phyloP scores from a whole-genome alignment of 371 early-diverging fungal species.

The Zancudomyces culisetae region DNA sequence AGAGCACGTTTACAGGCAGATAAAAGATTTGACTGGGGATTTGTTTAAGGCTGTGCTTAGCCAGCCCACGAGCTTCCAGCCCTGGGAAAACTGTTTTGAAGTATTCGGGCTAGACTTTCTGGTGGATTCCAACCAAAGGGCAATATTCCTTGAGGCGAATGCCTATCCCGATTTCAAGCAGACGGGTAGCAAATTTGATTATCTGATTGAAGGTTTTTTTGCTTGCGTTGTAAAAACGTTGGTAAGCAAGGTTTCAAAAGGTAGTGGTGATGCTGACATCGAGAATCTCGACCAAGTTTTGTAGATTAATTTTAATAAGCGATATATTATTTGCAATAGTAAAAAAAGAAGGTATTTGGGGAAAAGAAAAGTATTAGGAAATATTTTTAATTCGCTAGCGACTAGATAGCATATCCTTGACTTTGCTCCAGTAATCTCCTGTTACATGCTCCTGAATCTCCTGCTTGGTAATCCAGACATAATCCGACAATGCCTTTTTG shows the following conservation, averaged over 20 bases:
- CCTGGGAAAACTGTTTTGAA: conserved; percentile 44
- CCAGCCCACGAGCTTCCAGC: conserved; percentile 46
- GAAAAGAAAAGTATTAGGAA: too few species aligned
- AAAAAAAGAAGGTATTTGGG: too few species aligned
- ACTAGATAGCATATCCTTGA: conserved; percentile 54
- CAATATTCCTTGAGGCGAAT: conserved; percentile 44
- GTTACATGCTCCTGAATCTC: conserved; percentile 42
- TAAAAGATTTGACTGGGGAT: conserved; percentile 32
- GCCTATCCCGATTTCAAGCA: conserved; percentile 59
- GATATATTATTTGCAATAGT: too few species aligned
- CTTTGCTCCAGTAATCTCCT: conserved; percentile 47
- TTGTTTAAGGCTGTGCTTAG: conserved; percentile 37
- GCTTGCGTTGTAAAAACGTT: too few species aligned
- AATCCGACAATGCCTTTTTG: conserved; percentile 38
- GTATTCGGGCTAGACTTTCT: conserved; percentile 52
- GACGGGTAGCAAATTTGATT: conserved; percentile 34
- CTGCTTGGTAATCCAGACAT: conserved; percentile 66
- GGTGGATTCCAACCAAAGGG: conserved; percentile 31
- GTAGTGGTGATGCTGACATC: too few species aligned
- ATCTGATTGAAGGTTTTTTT: conserved; percentile 38
- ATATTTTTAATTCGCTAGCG: too few species aligned
- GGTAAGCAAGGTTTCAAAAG: too few species aligned
- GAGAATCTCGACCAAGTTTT: too few species aligned
- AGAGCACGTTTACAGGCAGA: conserved; percentile 31
- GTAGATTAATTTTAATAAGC: too few species aligned